phyloP scores from a whole-genome alignment of 495 filamentous ascomycete genomes.

The Daldinia vernicosa region DNA sequence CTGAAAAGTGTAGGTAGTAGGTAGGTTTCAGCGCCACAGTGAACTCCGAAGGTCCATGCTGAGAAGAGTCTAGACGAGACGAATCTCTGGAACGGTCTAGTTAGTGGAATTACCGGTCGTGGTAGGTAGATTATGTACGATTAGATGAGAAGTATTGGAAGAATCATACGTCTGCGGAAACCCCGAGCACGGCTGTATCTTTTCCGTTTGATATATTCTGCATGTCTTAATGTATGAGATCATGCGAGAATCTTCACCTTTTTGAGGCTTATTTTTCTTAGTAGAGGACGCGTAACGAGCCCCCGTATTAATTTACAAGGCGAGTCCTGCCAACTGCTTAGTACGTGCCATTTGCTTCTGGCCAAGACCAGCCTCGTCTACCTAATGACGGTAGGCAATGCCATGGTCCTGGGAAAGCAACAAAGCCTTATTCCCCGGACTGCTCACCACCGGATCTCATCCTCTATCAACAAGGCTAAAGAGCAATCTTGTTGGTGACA shows the following conservation, averaged over 20 bases:
- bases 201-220: not conserved
- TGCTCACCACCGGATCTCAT: not conserved
- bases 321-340: not conserved
- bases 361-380: conserved; percentile 4
- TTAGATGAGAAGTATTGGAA: not conserved
- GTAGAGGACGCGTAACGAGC: not conserved
- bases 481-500: conserved; percentile 9
- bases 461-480: not conserved
- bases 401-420: not conserved
- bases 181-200: not conserved
- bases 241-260: not conserved
- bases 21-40: conserved; percentile 25
- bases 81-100: not conserved
- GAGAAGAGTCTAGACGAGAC: not conserved
- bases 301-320: not conserved
- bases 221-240: not conserved
- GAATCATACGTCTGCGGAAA: not conserved
- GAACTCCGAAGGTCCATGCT: not conserved
- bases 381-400: not conserved
- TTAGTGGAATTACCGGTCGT: not conserved
- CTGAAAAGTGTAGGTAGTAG: not conserved
- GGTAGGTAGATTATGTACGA: not conserved
- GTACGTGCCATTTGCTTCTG: conserved; percentile 11
- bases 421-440: not conserved
- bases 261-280: not conserved